Percentiles rank a stretch among this genome's conserved stretches.
phyloP scores from a whole-genome alignment of 1,284 basidiomycete species.

The Puccinia coronata region DNA sequence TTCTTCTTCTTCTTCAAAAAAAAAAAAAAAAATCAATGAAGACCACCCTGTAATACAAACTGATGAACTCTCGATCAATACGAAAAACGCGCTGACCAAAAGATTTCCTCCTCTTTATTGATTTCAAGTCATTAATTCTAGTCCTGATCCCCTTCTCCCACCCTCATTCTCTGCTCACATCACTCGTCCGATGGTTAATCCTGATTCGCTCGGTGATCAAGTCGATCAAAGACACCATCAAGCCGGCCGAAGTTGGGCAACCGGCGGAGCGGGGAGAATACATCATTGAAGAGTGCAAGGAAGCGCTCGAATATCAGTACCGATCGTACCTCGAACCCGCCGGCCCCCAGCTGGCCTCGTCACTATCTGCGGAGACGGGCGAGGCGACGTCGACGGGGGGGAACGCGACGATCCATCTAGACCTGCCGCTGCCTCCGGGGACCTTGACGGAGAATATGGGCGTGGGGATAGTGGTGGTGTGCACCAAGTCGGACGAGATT shows the following conservation, averaged over 20 bases:
- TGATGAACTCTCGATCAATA: neutral
- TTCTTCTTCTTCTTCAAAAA: too few relatives aligned
- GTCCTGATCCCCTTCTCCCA: constrained; percentile 49
- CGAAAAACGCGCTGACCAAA: neutral
- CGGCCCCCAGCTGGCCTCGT: constrained; percentile 68
- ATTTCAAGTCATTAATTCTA: constrained; percentile 37
- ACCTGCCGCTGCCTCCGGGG: constrained; percentile 48
- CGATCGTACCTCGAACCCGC: constrained; percentile 57
- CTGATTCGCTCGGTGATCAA: constrained; percentile 45
- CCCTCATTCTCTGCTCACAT: constrained; percentile 46
- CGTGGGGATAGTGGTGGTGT: constrained; percentile 82
- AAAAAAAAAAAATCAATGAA: too few relatives aligned
- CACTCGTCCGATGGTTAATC: constrained; percentile 44
- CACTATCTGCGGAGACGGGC: neutral
- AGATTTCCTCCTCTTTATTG: neutral
- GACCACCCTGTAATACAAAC: neutral
- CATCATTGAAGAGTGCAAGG: constrained; percentile 43
- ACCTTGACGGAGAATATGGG: constrained; percentile 64
- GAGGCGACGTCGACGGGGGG: constrained; percentile 65
- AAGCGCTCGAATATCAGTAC: constrained; percentile 43
- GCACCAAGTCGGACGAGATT: constrained; percentile 86
- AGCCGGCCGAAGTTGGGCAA: constrained; percentile 24
- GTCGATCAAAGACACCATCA: constrained; percentile 40
- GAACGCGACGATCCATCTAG: constrained; percentile 23
- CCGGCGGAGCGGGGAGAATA: constrained; percentile 37